Evolutionary conservation across 108 stramenopile species (phyloP).

Genomic region (Cyclotella sp.): DNA sequence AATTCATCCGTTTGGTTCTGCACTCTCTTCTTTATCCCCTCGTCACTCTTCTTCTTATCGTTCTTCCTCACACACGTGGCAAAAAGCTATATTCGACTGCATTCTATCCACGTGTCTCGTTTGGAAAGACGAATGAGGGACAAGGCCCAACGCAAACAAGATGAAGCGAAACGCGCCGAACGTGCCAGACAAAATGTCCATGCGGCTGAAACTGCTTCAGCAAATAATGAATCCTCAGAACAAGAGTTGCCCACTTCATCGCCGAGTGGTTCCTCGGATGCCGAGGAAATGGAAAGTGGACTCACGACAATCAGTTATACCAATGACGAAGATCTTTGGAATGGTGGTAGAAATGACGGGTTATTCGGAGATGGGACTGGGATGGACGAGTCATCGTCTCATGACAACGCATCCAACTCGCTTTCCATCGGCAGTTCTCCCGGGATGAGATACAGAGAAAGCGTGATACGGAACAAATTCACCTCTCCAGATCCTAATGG

Average conservation of each 20-base stretch:
- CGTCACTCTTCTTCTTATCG: slow-evolving; percentile 81
- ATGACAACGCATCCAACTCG: slow-evolving; percentile 27
- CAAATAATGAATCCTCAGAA: slow-evolving; percentile 7
- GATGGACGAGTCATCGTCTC: background rate
- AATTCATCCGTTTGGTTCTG: slow-evolving; percentile 77
- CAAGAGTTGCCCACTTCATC: slow-evolving; percentile 5
- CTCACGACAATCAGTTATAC: slow-evolving; percentile 50
- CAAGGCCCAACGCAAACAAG: slow-evolving; percentile 57
- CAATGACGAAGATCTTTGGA: slow-evolving; percentile 39
- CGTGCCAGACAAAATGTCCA: slow-evolving; percentile 30
- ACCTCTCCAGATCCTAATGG: slow-evolving; percentile 38
- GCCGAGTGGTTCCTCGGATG: slow-evolving; percentile 4
- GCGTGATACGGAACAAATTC: slow-evolving; percentile 41
- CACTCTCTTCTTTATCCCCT: slow-evolving; percentile 82
- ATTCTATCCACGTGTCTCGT: slow-evolving; percentile 70
- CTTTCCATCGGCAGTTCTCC: slow-evolving; percentile 36
- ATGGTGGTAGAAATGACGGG: slow-evolving; percentile 12
- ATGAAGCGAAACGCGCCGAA: slow-evolving; percentile 53
- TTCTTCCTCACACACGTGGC: slow-evolving; percentile 80
- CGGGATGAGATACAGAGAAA: slow-evolving; percentile 46
- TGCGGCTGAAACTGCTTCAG: background rate
- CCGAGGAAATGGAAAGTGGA: slow-evolving; percentile 41
- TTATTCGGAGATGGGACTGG: slow-evolving; percentile 50
- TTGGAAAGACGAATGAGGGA: slow-evolving; percentile 73
- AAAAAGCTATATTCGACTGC: slow-evolving; percentile 80